Evolutionary conservation across 768 basidiomycete genomes (phyloP).

Genomic region (Zangia roseola): DNA sequence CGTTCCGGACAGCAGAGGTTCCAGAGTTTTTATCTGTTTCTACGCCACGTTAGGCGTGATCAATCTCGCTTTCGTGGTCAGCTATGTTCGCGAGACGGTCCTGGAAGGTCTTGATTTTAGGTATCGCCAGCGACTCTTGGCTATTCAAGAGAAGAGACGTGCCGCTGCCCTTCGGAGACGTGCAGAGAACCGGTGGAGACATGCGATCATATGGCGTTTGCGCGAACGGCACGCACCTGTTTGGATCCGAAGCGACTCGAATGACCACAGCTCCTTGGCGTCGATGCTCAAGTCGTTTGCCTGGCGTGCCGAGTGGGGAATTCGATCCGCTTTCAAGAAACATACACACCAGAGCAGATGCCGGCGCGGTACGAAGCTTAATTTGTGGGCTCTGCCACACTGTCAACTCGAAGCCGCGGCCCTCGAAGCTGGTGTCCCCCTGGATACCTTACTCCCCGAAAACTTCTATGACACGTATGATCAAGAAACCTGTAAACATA

Average conservation of each 20-base stretch:
- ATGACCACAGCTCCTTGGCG: conserved; percentile 5
- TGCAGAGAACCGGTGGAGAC: conserved; percentile 54
- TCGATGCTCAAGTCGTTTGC: conserved; percentile 7
- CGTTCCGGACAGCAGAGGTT: conserved; percentile 45
- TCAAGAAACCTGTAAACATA: neutral
- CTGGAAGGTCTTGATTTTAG: conserved; percentile 71
- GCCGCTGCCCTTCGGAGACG: conserved; percentile 41
- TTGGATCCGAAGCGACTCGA: conserved; percentile 48
- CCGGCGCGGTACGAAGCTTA: conserved; percentile 55
- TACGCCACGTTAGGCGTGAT: conserved; percentile 63
- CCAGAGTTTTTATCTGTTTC: conserved; percentile 58
- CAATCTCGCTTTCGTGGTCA: conserved; percentile 61
- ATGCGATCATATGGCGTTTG: conserved; percentile 66
- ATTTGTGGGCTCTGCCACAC: conserved; percentile 56
- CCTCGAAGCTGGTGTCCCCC: conserved; percentile 64
- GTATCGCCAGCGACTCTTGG: conserved; percentile 53
- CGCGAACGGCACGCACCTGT: conserved; percentile 44
- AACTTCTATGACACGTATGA: conserved; percentile 28
- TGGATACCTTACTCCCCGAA: conserved; percentile 48
- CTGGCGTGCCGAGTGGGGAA: conserved; percentile 9
- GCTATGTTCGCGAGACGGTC: conserved; percentile 65
- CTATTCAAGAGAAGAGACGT: conserved; percentile 45
- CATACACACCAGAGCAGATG: conserved; percentile 4
- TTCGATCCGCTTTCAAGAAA: conserved; percentile 1
- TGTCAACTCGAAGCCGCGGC: conserved; percentile 60